Evolutionary conservation across 1,284 basidiomycete genomes (phyloP), one percentile per base, ranked within the genome.

Genomic region (Cystobasidium slooffiae): DNA sequence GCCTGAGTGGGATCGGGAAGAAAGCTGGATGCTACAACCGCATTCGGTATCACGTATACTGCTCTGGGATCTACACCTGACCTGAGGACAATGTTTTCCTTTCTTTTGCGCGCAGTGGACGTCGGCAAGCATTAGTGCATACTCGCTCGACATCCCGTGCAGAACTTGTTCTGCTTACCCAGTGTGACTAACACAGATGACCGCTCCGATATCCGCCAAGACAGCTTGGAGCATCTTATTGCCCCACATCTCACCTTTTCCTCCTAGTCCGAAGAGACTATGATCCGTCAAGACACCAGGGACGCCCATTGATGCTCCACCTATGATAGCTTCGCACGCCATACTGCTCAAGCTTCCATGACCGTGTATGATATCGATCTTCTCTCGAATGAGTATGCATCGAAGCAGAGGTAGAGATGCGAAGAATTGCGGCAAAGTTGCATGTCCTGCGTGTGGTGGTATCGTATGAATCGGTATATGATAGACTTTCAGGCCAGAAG

Each of bases 161-260:
- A n/a, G n/a, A n/a, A n/a, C 31, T 18, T 10, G 46, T 6, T 6
- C 51, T 62, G 18, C 87, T 78, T 80, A 93, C 93, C 94, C 94
- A 0, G 94, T 97, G 83, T 99, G 92, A n/a, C 93, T 95, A 62
- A 99, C 97, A 80, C 94, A 97, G 44, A 98, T 94, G 0, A 93
- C 93, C 0, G 90, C 92, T 77, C 98, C 96, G 0, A 95, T 91
- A 81, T 96, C 95, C 76, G 90, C 88, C 78, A 99, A 84, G 0
- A 90, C 91, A 16, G 88, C 93, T 14, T 89, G 90, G 39, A 99
- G 85, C 49, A 99, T 86, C 82, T 99, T 99, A 85, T 99, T 99
- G 6, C 97, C 98, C 77, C 98, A 84, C 62, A 99, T 95, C 79
- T 94, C 94, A 0, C 94, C 94, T 18, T 94, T 94, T 80, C 97